These are phyloP conservation scores for Cercospora zeae-maydis DNA, from an alignment of 2,329 filamentous ascomycete species.

Conservation along the genomic window DNA sequence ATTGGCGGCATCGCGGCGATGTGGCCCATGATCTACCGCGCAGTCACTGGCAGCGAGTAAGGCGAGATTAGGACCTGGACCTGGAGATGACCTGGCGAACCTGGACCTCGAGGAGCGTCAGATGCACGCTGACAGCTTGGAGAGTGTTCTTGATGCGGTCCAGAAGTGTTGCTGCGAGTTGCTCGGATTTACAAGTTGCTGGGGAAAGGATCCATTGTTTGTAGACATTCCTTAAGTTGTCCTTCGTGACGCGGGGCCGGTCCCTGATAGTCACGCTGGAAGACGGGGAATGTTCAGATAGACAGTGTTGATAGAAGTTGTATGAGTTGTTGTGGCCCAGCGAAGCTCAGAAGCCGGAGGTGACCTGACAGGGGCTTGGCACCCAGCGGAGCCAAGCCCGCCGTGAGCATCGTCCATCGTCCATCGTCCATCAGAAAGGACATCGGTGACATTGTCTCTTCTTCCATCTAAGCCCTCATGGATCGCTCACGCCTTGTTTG, in stretches of 20 bases:
- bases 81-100: not conserved
- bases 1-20: no score
- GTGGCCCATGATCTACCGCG: no score
- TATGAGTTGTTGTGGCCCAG: not conserved
- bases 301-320: not conserved
- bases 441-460: not conserved
- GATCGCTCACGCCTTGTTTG: constrained; percentile 19
- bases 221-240: not conserved
- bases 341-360: not conserved
- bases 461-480: constrained; percentile 11
- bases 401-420: not conserved
- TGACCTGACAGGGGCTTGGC: not conserved
- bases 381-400: not conserved
- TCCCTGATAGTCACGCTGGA: not conserved
- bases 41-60: no score
- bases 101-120: not conserved
- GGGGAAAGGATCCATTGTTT: not conserved
- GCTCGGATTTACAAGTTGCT: not conserved
- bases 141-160: not conserved
- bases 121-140: not conserved
- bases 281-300: not conserved
- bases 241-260: not conserved
- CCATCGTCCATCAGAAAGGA: not conserved
- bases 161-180: not conserved
- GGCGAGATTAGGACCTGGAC: no score